A percentile compares a stretch with the other conserved stretches of the same genome.
These are phyloP conservation scores for Phialophora expanda DNA, from an alignment of 2,329 filamentous ascomycete genomes.

Conservation along the genomic window DNA sequence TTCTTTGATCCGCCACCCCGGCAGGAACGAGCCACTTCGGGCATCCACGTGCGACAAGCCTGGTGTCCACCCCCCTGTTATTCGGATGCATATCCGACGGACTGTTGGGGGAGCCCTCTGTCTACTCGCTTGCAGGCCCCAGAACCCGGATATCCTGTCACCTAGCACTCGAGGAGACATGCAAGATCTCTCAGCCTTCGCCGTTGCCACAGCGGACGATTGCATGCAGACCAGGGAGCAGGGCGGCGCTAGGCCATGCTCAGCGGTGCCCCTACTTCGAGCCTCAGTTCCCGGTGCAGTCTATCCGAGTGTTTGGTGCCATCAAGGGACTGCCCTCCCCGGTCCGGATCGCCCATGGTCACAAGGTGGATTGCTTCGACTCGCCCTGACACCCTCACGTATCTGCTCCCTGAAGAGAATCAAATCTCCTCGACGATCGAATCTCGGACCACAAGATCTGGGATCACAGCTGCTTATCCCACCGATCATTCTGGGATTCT, in stretches of 20 bases:
- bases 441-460: not conserved
- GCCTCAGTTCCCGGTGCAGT: not conserved
- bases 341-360: not conserved
- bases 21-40: not conserved
- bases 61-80: not conserved
- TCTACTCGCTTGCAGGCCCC: not conserved
- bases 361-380: not conserved
- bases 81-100: not conserved
- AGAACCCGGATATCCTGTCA: not conserved
- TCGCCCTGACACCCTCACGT: not conserved
- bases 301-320: not conserved
- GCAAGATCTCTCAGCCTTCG: not conserved
- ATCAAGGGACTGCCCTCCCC: too few species aligned
- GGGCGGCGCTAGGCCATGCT: not conserved
- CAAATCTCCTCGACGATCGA: not conserved
- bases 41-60: not conserved
- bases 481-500: not conserved
- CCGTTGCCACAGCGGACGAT: not conserved
- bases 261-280: not conserved
- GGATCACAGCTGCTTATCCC: not conserved
- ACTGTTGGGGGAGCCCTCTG: not conserved
- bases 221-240: not conserved
- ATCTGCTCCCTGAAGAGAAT: not conserved
- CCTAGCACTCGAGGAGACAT: not conserved
- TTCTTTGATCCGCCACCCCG: not conserved